A percentile compares a stretch with the other conserved stretches of the same genome.
Conservation (phyloP, 805 yeast species). For the Nakazawaea populi region DNA sequence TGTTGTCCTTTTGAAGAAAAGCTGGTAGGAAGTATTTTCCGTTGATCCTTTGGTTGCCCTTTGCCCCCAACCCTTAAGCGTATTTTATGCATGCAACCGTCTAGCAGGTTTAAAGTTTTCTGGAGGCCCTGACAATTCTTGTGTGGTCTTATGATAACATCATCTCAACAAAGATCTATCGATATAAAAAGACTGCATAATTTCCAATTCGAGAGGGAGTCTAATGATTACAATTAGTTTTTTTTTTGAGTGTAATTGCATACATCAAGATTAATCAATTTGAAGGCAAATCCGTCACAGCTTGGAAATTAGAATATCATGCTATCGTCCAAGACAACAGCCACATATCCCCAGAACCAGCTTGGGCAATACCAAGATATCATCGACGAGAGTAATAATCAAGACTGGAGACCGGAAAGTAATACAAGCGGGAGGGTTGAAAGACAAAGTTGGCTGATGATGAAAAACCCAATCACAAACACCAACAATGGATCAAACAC, state of each 20-base stretch:
- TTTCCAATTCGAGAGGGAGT: background rate
- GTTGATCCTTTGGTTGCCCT: too few species aligned
- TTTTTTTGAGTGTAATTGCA: too few species aligned
- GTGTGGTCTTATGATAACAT: background rate
- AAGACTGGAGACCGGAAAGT: background rate
- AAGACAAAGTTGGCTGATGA: background rate
- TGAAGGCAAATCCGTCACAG: too few species aligned
- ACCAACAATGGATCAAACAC: background rate
- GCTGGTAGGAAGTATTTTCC: too few species aligned
- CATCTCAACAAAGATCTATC: background rate
- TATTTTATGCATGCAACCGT: too few species aligned
- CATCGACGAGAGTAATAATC: background rate
- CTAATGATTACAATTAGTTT: too few species aligned
- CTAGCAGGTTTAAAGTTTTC: background rate
- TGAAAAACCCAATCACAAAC: background rate
- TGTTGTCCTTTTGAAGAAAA: too few species aligned
- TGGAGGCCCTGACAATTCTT: background rate
- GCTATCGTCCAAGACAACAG: background rate
- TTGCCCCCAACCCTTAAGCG: too few species aligned
- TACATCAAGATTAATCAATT: too few species aligned
- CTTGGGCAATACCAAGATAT: background rate
- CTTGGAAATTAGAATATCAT: background rate
- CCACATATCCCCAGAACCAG: background rate
- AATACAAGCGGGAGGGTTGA: background rate
- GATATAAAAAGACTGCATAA: background rate